phyloP scores from a whole-genome alignment of 495 filamentous ascomycete genomes.

The Daldinia vernicosa region DNA sequence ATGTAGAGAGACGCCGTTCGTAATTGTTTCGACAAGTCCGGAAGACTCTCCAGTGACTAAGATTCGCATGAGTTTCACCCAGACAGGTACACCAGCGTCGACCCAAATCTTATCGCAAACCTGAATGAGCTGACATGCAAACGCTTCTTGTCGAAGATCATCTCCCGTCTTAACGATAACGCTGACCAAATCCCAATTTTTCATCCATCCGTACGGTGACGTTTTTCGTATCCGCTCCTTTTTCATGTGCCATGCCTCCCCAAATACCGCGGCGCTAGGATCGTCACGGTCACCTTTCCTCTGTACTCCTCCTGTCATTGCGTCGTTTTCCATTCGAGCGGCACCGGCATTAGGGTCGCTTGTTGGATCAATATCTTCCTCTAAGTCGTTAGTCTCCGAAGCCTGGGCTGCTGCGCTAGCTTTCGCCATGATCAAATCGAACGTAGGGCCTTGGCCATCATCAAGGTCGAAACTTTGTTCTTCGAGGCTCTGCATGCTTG shows the following conservation, averaged over 20 bases:
- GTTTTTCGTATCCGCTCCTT: conserved; percentile 79
- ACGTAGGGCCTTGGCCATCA: conserved; percentile 68
- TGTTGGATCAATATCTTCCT: conserved; percentile 56
- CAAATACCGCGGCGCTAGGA: conserved; percentile 81
- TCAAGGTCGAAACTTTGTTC: conserved; percentile 77
- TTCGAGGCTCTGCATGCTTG: conserved; percentile 83
- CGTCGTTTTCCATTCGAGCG: conserved; percentile 82
- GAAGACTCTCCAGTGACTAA: conserved; percentile 80
- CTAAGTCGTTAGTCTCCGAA: conserved; percentile 51
- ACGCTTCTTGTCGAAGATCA: conserved; percentile 79
- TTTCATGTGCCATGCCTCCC: conserved; percentile 78
- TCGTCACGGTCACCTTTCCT: conserved; percentile 80
- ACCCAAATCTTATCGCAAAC: conserved; percentile 80
- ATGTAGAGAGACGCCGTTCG: conserved; percentile 79
- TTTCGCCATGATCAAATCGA: conserved; percentile 76
- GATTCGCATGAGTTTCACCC: conserved; percentile 83
- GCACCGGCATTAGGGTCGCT: conserved; percentile 72
- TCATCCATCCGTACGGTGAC: conserved; percentile 80
- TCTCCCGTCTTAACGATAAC: conserved; percentile 84
- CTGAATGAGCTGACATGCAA: conserved; percentile 78
- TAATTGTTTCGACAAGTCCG: conserved; percentile 81
- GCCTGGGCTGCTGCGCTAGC: conserved; percentile 46
- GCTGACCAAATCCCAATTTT: conserved; percentile 80
- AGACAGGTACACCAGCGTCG: conserved; percentile 74
- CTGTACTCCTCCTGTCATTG: conserved; percentile 78